These are phyloP conservation scores for Mycena kentingensis DNA, from an alignment of 768 basidiomycete species.

Conservation along the genomic window DNA sequence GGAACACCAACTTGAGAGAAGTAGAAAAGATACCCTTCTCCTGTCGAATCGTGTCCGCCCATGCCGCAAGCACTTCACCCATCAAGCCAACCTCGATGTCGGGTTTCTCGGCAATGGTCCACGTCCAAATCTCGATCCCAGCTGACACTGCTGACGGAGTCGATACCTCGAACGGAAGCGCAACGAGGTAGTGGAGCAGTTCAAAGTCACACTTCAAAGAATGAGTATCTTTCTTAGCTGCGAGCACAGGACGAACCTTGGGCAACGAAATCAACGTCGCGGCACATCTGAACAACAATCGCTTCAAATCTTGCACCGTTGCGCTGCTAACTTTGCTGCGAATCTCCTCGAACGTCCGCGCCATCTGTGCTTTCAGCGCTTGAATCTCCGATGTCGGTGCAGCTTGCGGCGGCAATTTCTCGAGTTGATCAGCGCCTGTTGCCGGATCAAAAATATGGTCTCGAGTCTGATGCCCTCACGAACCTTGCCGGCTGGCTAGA, in stretches of 20 bases:
- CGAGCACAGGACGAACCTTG: constrained; percentile 44
- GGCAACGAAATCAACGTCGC: constrained; percentile 72
- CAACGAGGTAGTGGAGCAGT: constrained; percentile 83
- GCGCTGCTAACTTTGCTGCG: constrained; percentile 70
- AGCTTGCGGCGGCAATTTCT: constrained; percentile 59
- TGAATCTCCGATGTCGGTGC: constrained; percentile 64
- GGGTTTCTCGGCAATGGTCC: constrained; percentile 88
- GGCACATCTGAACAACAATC: constrained; percentile 84
- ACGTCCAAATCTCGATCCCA: constrained; percentile 94
- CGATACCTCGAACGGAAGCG: constrained; percentile 85
- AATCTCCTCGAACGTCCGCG: constrained; percentile 66
- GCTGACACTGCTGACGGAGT: constrained; percentile 84
- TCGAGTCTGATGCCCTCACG: constrained; percentile 21
- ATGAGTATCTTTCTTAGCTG: background rate
- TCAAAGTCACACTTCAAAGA: constrained; percentile 73
- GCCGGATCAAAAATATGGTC: background rate
- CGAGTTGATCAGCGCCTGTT: constrained; percentile 58
- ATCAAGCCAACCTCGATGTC: constrained; percentile 81
- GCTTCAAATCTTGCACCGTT: constrained; percentile 80
- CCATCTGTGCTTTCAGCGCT: constrained; percentile 68
- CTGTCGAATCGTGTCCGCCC: constrained; percentile 79
- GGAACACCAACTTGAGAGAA: constrained; percentile 67
- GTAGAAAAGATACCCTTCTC: constrained; percentile 84
- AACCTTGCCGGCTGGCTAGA: constrained; percentile 67
- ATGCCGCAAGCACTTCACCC: constrained; percentile 82